These are phyloP conservation scores for Musa acuminata DNA, from an alignment of 176 grass and related monocot genomes.

Conservation along the genomic window DNA sequence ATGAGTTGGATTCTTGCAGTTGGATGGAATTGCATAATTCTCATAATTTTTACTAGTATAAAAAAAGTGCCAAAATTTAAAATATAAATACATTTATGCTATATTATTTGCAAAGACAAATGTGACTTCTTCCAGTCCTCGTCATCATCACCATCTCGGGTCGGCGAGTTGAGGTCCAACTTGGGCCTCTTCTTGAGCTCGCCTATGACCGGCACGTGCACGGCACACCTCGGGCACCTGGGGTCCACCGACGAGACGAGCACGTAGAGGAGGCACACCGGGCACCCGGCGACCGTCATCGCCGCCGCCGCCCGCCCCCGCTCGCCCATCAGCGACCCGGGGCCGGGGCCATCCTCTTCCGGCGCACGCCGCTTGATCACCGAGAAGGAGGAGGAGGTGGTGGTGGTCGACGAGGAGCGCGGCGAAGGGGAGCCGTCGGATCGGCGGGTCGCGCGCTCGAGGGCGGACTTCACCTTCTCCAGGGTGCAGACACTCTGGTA, in stretches of 20 bases:
- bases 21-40: too few species aligned
- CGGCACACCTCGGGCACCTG: constrained; percentile 65
- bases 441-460: constrained; percentile 54
- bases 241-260: constrained; percentile 73
- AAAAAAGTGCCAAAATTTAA: not conserved
- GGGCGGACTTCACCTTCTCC: constrained; percentile 68
- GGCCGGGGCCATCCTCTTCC: constrained; percentile 26
- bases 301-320: constrained; percentile 9
- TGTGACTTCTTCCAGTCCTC: not conserved
- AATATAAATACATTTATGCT: not conserved
- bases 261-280: constrained; percentile 85
- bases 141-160: not conserved
- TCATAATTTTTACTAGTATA: too few species aligned
- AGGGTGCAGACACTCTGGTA: constrained; percentile 94
- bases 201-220: constrained; percentile 38
- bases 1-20: too few species aligned
- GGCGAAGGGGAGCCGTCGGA: not conserved
- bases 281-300: constrained; percentile 73
- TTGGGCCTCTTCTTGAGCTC: constrained; percentile 46
- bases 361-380: not conserved
- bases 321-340: not conserved
- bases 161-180: constrained; percentile 47
- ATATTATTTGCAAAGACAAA: not conserved
- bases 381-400: constrained; percentile 20
- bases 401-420: constrained; percentile 65